Evolutionary conservation across 208 protist genomes (phyloP).

Genomic region (Borovskyia barvae): DNA sequence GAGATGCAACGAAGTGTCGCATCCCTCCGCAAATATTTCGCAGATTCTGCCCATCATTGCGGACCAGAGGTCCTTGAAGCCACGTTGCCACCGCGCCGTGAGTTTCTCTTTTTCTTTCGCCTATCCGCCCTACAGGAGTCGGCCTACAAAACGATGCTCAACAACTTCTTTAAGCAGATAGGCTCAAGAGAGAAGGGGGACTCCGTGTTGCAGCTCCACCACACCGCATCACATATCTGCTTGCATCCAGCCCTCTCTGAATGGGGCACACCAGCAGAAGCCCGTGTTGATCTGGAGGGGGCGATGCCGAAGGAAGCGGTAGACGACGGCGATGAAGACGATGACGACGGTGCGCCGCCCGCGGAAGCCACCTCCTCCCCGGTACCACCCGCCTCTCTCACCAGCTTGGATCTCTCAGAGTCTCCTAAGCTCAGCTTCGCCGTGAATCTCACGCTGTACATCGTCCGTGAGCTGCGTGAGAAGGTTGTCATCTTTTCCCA

Average conservation of each 20-base stretch:
- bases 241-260: constrained; percentile 46
- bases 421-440: constrained; percentile 75
- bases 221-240: constrained; percentile 73
- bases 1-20: constrained; percentile 81
- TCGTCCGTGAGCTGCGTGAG: constrained; percentile 36
- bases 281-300: not conserved
- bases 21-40: constrained; percentile 68
- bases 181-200: constrained; percentile 15
- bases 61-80: constrained; percentile 70
- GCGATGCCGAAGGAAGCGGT: not conserved
- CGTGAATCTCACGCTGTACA: constrained; percentile 51
- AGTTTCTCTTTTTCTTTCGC: constrained; percentile 68
- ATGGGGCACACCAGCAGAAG: constrained; percentile 1
- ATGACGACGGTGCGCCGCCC: constrained; percentile 6
- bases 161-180: constrained; percentile 15
- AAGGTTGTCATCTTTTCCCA: constrained; percentile 87
- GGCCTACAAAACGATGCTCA: constrained; percentile 64
- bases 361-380: not conserved
- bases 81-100: constrained; percentile 58
- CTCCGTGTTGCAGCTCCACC: constrained; percentile 46
- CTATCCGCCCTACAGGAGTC: constrained; percentile 62
- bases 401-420: constrained; percentile 25
- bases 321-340: constrained; percentile 16
- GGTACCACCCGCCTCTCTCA: not conserved
- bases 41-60: constrained; percentile 61